These are phyloP conservation scores for Neocatenulostroma microsporum DNA, from an alignment of 2,329 filamentous ascomycete genomes.

Conservation along the genomic window DNA sequence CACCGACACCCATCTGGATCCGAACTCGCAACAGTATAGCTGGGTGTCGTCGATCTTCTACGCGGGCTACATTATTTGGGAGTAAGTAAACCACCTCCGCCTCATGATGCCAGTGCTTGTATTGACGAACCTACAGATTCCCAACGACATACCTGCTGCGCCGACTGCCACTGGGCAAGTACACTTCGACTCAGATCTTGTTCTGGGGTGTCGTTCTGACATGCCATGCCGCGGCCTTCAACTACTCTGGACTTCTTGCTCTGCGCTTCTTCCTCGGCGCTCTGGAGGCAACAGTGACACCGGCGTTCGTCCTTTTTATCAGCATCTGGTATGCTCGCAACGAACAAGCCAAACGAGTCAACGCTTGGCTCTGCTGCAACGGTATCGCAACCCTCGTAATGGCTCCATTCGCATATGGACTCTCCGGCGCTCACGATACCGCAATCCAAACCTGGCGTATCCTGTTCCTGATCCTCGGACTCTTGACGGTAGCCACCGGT, in stretches of 20 bases:
- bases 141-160: constrained; percentile 59
- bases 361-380: constrained; percentile 63
- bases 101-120: constrained; percentile 26
- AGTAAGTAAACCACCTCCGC: constrained; percentile 58
- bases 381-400: constrained; percentile 58
- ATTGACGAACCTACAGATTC: constrained; percentile 47
- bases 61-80: constrained; percentile 48
- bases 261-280: constrained; percentile 61
- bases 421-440: constrained; percentile 46
- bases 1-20: constrained; percentile 39
- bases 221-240: constrained; percentile 55
- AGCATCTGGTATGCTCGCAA: constrained; percentile 65
- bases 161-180: constrained; percentile 57
- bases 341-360: constrained; percentile 56
- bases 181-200: constrained; percentile 56
- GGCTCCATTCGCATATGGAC: constrained; percentile 56
- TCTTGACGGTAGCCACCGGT: constrained; percentile 36
- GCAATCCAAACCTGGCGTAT: background rate
- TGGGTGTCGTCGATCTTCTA: constrained; percentile 45
- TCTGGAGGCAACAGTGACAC: constrained; percentile 61
- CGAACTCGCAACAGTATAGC: constrained; percentile 46
- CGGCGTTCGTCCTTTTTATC: constrained; percentile 61
- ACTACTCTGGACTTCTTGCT: constrained; percentile 55
- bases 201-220: constrained; percentile 55
- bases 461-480: constrained; percentile 40